Evolutionary conservation across 768 basidiomycete genomes (phyloP).

Genomic region (Hemileccinum impolitum): DNA sequence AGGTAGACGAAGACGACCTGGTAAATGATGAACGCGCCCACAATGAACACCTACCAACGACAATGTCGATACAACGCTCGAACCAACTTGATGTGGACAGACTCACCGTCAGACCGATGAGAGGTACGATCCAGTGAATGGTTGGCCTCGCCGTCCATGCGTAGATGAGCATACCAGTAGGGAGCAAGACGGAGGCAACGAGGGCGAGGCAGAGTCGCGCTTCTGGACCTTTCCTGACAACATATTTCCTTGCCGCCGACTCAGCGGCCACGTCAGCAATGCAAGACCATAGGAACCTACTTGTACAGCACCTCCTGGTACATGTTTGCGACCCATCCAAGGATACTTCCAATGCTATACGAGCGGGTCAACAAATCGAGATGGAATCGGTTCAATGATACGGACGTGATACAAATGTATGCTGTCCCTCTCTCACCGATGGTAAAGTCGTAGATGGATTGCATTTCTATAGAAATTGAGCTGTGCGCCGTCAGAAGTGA

Average conservation of each 20-base stretch:
- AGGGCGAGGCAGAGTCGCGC: slow-evolving; percentile 61
- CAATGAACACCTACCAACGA: slow-evolving; percentile 43
- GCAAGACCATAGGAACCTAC: slow-evolving; percentile 28
- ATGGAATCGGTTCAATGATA: neutral
- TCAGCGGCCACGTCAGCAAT: neutral
- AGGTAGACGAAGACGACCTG: slow-evolving; percentile 58
- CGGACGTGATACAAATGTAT: slow-evolving; percentile 57
- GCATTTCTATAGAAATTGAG: slow-evolving; percentile 56
- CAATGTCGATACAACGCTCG: slow-evolving; percentile 2
- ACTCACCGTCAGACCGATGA: slow-evolving; percentile 27
- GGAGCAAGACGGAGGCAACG: slow-evolving; percentile 50
- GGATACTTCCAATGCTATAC: slow-evolving; percentile 50
- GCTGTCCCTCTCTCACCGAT: slow-evolving; percentile 56
- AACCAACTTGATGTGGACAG: neutral
- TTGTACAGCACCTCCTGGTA: slow-evolving; percentile 50
- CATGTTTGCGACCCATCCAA: slow-evolving; percentile 46
- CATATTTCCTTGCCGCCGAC: slow-evolving; percentile 25
- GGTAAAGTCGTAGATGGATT: slow-evolving; percentile 54
- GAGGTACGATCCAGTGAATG: slow-evolving; percentile 56
- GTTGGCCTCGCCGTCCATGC: slow-evolving; percentile 58
- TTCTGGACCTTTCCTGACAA: slow-evolving; percentile 42
- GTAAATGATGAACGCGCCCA: slow-evolving; percentile 52
- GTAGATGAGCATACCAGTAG: slow-evolving; percentile 66
- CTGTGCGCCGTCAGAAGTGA: slow-evolving; percentile 28
- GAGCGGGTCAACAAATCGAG: neutral